A percentile compares a stretch with the other conserved stretches of the same genome.
These are phyloP conservation scores for Phellopilus nigrolimitatus DNA, from an alignment of 1,284 basidiomycete genomes.

Conservation along the genomic window DNA sequence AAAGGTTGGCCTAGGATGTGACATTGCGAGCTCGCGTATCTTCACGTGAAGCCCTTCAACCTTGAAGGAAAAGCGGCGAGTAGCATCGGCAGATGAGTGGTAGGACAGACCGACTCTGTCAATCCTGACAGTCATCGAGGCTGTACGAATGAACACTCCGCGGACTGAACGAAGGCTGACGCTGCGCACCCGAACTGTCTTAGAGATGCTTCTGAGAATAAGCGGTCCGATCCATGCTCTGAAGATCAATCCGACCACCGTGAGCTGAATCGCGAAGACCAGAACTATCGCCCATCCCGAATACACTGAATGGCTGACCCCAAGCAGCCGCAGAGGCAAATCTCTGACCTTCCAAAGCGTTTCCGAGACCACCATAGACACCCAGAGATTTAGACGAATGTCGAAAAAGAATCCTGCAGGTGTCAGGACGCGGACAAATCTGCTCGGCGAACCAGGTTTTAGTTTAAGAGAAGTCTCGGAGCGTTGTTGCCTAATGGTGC, in stretches of 20 bases:
- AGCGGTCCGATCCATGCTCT: slow-evolving; percentile 63
- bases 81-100: slow-evolving; percentile 39
- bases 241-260: slow-evolving; percentile 50
- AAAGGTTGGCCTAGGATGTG: neutral
- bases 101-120: slow-evolving; percentile 64
- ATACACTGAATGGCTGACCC: slow-evolving; percentile 24
- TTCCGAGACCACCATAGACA: neutral
- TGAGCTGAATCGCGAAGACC: slow-evolving; percentile 44
- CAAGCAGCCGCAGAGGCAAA: neutral
- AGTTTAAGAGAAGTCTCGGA: no score
- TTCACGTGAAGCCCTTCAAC: slow-evolving; percentile 58
- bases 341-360: neutral
- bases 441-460: no score
- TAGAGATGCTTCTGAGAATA: slow-evolving; percentile 51
- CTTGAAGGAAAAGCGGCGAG: slow-evolving; percentile 51
- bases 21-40: slow-evolving; percentile 32
- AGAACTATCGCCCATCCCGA: slow-evolving; percentile 38
- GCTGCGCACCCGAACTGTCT: slow-evolving; percentile 60
- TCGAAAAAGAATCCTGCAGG: neutral
- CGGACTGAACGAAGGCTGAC: slow-evolving; percentile 72
- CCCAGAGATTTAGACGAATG: neutral
- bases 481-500: no score
- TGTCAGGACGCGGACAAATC: no score
- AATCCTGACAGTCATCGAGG: slow-evolving; percentile 47
- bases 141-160: slow-evolving; percentile 61